Percentiles rank a stretch among this genome's conserved stretches.
Evolutionary conservation across 805 yeast genomes (phyloP).

Genomic region (Metschnikowia cubensis): DNA sequence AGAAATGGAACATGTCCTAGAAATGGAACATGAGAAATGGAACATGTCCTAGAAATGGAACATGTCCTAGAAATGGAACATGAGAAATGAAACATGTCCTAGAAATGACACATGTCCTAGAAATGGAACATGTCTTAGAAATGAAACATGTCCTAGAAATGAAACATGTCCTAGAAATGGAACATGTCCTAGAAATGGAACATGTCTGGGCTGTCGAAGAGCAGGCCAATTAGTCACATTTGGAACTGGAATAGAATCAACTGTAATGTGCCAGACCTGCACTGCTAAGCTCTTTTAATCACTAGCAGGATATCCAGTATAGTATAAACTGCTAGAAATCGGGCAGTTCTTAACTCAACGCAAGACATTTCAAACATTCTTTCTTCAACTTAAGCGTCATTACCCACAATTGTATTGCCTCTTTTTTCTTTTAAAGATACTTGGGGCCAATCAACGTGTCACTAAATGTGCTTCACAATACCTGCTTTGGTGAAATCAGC

Average conservation of each 20-base stretch:
- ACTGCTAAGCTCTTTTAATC: constrained; percentile 96
- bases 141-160: too few species aligned
- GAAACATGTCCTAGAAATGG: too few species aligned
- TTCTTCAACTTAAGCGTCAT: constrained; percentile 90
- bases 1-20: too few species aligned
- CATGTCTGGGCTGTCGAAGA: too few species aligned
- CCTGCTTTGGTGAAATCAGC: constrained; percentile 84
- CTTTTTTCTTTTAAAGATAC: constrained; percentile 95
- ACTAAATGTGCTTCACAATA: constrained; percentile 76
- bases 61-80: too few species aligned
- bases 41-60: too few species aligned
- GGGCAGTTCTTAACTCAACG: constrained; percentile 35
- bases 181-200: too few species aligned
- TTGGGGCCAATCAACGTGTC: constrained; percentile 97
- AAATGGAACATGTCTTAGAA: too few species aligned
- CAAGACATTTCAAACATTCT: constrained; percentile 81
- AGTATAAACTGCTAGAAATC: constrained; percentile 48
- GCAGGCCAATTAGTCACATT: too few species aligned
- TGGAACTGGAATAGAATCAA: constrained; percentile 50
- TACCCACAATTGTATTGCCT: constrained; percentile 94
- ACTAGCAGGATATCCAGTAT: constrained; percentile 94
- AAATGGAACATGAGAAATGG: too few species aligned
- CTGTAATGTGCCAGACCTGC: constrained; percentile 93
- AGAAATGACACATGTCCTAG: too few species aligned
- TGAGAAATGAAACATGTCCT: too few species aligned